A percentile compares a stretch with the other conserved stretches of the same genome.
phyloP scores from a whole-genome alignment of 1,284 basidiomycete species.

The Bjerkandera adusta region DNA sequence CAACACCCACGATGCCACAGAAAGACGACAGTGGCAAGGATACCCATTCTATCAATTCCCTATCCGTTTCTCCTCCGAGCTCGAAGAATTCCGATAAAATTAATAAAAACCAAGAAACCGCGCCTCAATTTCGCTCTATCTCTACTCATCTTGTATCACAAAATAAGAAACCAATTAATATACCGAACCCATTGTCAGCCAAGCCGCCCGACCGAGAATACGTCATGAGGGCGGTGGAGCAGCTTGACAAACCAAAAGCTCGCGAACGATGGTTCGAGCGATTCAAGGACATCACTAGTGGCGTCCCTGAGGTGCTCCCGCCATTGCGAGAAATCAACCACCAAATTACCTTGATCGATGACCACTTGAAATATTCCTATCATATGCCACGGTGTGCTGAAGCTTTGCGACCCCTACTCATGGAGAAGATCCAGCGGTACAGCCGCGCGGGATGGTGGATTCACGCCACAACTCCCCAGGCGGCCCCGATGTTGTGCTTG shows the following conservation, averaged over 20 bases:
- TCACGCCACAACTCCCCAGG: conserved; percentile 9
- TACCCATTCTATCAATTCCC: too few species aligned
- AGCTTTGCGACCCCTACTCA: conserved; percentile 15
- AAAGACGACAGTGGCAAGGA: too few species aligned
- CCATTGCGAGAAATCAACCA: conserved; percentile 21
- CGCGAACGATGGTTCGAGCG: conserved; percentile 8
- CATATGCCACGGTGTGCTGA: conserved; percentile 24
- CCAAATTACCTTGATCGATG: conserved; percentile 26
- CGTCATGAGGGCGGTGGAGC: too few species aligned
- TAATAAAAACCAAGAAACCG: not conserved
- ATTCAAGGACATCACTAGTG: conserved; percentile 8
- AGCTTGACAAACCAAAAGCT: conserved; percentile 2
- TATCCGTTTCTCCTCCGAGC: too few species aligned
- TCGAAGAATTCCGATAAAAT: not conserved
- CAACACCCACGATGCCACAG: too few species aligned
- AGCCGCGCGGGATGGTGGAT: conserved; percentile 25
- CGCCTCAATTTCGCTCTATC: too few species aligned
- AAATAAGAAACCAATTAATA: too few species aligned
- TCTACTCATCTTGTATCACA: too few species aligned
- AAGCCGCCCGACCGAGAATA: too few species aligned
- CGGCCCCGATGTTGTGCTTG: conserved; percentile 23
- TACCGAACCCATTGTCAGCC: too few species aligned
- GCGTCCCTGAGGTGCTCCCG: not conserved
- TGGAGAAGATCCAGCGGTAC: conserved; percentile 26
- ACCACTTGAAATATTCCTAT: conserved; percentile 22